Percentiles rank a stretch among this genome's conserved stretches.
Evolutionary conservation across 176 grass and related monocot genomes (phyloP).

Genomic region (Ampelocalamus luodianensis): DNA sequence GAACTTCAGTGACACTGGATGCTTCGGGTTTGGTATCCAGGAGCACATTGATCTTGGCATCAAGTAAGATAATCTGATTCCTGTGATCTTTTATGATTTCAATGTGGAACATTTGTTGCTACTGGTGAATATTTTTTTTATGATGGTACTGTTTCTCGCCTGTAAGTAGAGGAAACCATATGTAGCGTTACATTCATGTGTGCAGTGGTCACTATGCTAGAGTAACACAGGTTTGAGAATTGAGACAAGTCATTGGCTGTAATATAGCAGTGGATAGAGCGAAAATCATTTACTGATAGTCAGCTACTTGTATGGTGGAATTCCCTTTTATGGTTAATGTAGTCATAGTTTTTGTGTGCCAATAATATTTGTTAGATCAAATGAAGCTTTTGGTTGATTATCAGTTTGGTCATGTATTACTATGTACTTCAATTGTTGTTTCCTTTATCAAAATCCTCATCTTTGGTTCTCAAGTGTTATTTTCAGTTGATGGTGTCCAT

Average conservation of each 20-base stretch:
- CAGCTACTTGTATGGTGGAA: not conserved
- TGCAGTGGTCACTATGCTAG: not conserved
- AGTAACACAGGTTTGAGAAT: not conserved
- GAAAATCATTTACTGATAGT: not conserved
- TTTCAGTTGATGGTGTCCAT: not conserved
- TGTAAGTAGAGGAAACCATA: not conserved
- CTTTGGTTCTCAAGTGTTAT: not conserved
- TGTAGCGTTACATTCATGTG: not conserved
- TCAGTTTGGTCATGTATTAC: not conserved
- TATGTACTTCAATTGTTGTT: not conserved
- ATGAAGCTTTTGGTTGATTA: not conserved
- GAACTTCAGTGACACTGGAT: slow-evolving; percentile 87
- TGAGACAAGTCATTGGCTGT: not conserved
- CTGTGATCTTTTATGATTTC: not conserved
- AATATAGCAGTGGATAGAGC: not conserved
- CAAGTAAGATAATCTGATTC: slow-evolving; percentile 58
- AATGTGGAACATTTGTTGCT: not conserved
- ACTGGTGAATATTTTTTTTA: not conserved
- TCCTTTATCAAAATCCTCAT: not conserved
- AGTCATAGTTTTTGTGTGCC: not conserved
- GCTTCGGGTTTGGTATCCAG: slow-evolving; percentile 90
- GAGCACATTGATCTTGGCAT: slow-evolving; percentile 94
- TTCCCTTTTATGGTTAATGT: not conserved
- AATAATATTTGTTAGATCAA: not conserved
- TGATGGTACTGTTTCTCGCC: not conserved